These are phyloP conservation scores for cucumber (Cucumis sativus) DNA, from an alignment of 306 rosid species.

Conservation along the genomic window DNA sequence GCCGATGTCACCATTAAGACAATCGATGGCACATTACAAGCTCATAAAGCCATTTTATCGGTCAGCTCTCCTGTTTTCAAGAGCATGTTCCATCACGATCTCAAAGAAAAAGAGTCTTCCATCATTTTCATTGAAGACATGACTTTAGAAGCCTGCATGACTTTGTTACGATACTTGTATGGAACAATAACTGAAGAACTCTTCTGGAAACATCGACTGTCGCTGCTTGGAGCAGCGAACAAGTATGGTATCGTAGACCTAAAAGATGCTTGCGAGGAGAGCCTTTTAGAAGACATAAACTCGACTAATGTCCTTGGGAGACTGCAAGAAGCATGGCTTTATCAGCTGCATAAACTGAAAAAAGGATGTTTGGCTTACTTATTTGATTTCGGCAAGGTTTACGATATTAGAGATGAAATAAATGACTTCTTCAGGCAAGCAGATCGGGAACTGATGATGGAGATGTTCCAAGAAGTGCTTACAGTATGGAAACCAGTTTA, in stretches of 20 bases:
- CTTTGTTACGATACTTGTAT: conserved; percentile 57
- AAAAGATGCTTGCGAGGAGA: conserved; percentile 72
- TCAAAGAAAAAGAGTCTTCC: conserved; percentile 69
- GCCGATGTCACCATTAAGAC: conserved; percentile 63
- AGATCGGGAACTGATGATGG: conserved; percentile 61
- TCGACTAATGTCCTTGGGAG: conserved; percentile 62
- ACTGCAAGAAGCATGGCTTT: conserved; percentile 68
- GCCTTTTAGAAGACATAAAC: conserved; percentile 77
- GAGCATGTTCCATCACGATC: conserved; percentile 78
- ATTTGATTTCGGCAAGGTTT: conserved; percentile 73
- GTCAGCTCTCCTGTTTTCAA: conserved; percentile 81
- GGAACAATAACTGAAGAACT: conserved; percentile 69
- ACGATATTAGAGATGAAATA: conserved; percentile 55
- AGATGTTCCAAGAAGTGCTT: conserved; percentile 87
- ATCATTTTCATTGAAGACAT: conserved; percentile 64
- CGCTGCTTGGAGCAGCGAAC: conserved; percentile 68
- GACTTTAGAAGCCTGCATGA: conserved; percentile 51
- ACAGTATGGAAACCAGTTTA: conserved; percentile 45
- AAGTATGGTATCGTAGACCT: conserved; percentile 53
- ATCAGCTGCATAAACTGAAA: conserved; percentile 61
- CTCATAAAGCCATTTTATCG: conserved; percentile 77
- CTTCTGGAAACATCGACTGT: conserved; percentile 69
- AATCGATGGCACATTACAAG: conserved; percentile 47
- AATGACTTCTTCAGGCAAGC: conserved; percentile 47
- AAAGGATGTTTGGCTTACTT: conserved; percentile 69